A percentile compares a stretch with the other conserved stretches of the same genome.
Conservation (phyloP, 192 early-diverging fungal genomes). For the Tieghemiomyces parasiticus region DNA sequence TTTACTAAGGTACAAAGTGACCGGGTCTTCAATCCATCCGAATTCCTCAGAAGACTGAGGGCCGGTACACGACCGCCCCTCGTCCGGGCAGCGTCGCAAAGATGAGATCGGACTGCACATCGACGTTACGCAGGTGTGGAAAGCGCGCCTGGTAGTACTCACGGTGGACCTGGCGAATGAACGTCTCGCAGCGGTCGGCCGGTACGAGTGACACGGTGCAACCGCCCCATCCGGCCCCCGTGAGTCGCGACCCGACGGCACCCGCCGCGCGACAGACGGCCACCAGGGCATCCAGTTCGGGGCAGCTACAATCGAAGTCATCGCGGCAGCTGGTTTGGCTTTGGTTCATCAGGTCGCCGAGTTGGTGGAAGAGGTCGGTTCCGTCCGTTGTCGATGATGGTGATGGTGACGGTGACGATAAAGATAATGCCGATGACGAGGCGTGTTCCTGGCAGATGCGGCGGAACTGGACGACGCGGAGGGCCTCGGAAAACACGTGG, state of each 20-base stretch:
- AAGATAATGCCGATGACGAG: too few relatives aligned
- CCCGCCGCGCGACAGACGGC: slow-evolving; percentile 44
- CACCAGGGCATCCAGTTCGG: slow-evolving; percentile 70
- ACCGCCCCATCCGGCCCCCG: slow-evolving; percentile 91
- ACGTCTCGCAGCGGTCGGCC: slow-evolving; percentile 32
- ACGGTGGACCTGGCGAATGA: slow-evolving; percentile 41
- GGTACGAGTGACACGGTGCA: slow-evolving; percentile 69
- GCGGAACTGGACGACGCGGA: slow-evolving; percentile 39
- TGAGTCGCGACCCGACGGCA: slow-evolving; percentile 68
- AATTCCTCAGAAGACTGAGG: too few relatives aligned
- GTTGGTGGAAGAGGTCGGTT: slow-evolving; percentile 24
- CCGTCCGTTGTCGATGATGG: too few relatives aligned
- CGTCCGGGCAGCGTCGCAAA: slow-evolving; percentile 14
- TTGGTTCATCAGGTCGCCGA: slow-evolving; percentile 82
- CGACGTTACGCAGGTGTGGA: slow-evolving; percentile 20
- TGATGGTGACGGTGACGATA: too few relatives aligned
- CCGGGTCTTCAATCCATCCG: too few relatives aligned
- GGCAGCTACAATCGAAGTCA: slow-evolving; percentile 70
- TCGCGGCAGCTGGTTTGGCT: slow-evolving; percentile 72
- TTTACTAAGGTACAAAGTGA: too few relatives aligned
- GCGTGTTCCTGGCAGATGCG: slow-evolving; percentile 24
- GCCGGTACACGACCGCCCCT: slow-evolving; percentile 14
- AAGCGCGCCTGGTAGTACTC: slow-evolving; percentile 38
- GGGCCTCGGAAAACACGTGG: slow-evolving; percentile 71
- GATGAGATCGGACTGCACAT: slow-evolving; percentile 23